Conservation (phyloP, 2,329 filamentous ascomycete species). For the Parastagonospora nodorum region DNA sequence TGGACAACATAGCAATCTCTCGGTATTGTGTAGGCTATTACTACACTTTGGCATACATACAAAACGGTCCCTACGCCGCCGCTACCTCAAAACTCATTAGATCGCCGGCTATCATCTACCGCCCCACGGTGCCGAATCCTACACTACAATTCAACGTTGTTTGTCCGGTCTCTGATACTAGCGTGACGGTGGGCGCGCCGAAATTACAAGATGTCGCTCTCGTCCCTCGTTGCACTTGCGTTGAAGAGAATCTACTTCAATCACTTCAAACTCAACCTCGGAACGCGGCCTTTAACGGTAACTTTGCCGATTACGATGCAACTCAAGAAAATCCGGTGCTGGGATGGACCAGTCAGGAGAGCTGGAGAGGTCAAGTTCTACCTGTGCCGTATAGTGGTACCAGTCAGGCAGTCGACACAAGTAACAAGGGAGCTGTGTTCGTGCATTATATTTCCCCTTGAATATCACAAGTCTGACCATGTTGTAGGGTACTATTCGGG, state of each 20-base stretch:
- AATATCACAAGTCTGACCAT: background rate
- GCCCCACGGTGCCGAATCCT: background rate
- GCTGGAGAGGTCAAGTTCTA: background rate
- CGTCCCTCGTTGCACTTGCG: conserved; percentile 1
- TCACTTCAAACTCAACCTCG: background rate
- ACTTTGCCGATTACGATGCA: conserved; percentile 1
- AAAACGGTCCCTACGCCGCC: background rate
- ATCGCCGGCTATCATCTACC: background rate
- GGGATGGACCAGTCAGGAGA: conserved; percentile 1
- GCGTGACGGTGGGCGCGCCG: background rate
- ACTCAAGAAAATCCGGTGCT: background rate
- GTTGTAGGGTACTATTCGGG: background rate
- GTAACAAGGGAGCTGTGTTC: conserved; percentile 1
- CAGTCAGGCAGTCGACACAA: background rate
- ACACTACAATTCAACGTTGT: background rate
- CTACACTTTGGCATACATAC: background rate
- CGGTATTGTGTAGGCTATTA: background rate
- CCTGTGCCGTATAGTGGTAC: background rate
- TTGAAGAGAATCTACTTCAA: background rate
- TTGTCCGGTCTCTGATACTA: background rate
- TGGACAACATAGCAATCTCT: background rate
- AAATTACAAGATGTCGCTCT: background rate
- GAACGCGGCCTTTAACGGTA: background rate
- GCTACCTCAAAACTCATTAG: background rate
- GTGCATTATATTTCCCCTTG: background rate